Evolutionary conservation across 805 yeast species (phyloP), one percentile per base, ranked within the genome.

Genomic region (Candida hungchunana): DNA sequence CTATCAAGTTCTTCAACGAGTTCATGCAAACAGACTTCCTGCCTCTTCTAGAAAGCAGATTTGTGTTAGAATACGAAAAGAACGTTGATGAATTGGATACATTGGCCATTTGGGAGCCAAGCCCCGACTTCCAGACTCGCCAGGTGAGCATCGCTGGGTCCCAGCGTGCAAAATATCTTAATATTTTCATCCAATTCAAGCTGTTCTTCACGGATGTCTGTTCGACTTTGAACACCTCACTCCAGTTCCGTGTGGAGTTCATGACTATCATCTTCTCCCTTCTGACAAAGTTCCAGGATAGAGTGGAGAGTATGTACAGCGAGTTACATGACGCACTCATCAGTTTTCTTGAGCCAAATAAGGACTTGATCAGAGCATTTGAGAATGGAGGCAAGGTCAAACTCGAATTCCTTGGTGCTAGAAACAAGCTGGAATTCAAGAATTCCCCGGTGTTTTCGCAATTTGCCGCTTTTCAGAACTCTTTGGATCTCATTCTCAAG

Each of bases 1-100:
- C 70, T 7, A 50, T 37, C 17, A 18, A 50, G 7, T 81, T 85
- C 53, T 77, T 85, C 55, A 68, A 70, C 19, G 66, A 67, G 4
- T 82, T 82, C 47, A 78, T 89, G 86, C 67, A 65, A 29, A 59
- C 63, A 8, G 69, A 76, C 5, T 87, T 82, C 49, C 64, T 82
- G 31, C 77, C 87, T 1, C 75, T 76, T 28, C 64, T 88, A 12
- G 77, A 77, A 31, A 71, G 67, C 23, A 72, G 79, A 1, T 60
- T 87, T 15, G 62, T 69, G 21, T 50, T 58, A 23, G 67, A 76
- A 11, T 82, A 82, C 50, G 69, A 69, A 8, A 69, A 65, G 14
- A 59, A 67, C 18, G 61, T 72, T 48, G 62, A 64, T 34, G 52
- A 60, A 28, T 50, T 59, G 24, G 62, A 66, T 36, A 58, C 74